Conservation (phyloP, 495 filamentous ascomycete genomes). For the Cairneyella variabilis region DNA sequence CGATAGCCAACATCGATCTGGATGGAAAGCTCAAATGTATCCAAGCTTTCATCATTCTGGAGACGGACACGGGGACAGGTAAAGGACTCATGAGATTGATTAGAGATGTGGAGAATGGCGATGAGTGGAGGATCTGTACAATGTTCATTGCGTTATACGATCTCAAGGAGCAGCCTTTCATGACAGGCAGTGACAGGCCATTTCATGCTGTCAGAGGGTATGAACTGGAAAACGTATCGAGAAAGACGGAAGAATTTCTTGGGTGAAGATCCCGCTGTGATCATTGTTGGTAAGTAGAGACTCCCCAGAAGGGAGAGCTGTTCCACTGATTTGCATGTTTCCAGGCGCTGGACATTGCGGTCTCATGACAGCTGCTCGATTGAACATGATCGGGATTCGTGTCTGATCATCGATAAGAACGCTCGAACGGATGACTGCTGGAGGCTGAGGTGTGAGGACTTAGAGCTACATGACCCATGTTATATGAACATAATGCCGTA, state of each 20-base stretch:
- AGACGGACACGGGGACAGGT: neutral
- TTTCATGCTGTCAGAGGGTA: neutral
- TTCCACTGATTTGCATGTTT: too few relatives aligned
- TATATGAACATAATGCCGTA: constrained; percentile 62
- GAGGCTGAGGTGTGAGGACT: constrained; percentile 53
- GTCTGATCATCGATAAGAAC: constrained; percentile 55
- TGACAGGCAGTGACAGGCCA: neutral
- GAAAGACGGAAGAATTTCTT: constrained; percentile 38
- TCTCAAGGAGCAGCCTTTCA: neutral
- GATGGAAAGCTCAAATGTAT: neutral
- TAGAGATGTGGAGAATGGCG: neutral
- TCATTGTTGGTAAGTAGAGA: constrained; percentile 50
- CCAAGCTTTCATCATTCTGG: neutral
- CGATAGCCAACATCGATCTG: neutral
- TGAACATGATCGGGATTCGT: constrained; percentile 53
- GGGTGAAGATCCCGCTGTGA: constrained; percentile 47
- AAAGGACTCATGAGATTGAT: neutral
- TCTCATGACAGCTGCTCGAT: constrained; percentile 47
- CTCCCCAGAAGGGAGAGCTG: too few relatives aligned
- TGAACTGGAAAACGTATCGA: neutral
- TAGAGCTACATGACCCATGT: constrained; percentile 59
- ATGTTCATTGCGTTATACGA: neutral
- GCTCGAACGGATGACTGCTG: constrained; percentile 61
- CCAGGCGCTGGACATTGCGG: constrained; percentile 27
- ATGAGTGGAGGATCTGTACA: neutral